These are phyloP conservation scores for Penicillium sp. DNA, from an alignment of 2,329 filamentous ascomycete genomes.

Conservation along the genomic window DNA sequence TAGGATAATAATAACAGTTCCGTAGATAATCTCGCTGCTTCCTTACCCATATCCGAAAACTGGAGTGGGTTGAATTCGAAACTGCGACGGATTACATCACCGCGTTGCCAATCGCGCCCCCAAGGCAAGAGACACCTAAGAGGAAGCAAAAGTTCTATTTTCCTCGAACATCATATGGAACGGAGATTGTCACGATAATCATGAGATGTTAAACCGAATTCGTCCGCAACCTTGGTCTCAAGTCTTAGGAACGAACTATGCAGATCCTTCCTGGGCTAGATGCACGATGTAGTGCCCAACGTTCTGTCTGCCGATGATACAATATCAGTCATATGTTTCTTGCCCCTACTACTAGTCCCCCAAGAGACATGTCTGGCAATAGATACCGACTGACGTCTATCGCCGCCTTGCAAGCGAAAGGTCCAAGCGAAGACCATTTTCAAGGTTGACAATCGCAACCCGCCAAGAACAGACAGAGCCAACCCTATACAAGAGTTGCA, in stretches of 20 bases:
- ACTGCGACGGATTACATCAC: not conserved
- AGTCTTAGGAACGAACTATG: constrained; percentile 13
- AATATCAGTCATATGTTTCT: constrained; percentile 1
- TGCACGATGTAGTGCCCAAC: constrained; percentile 13
- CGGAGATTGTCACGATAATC: not conserved
- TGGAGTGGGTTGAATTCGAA: not conserved
- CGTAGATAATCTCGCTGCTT: not conserved
- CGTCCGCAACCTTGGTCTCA: not conserved
- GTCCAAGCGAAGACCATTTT: not conserved
- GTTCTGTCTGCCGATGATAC: not conserved
- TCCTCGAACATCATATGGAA: not conserved
- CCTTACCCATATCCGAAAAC: not conserved
- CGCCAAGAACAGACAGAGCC: not conserved
- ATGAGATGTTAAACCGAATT: not conserved
- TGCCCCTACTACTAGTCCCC: not conserved
- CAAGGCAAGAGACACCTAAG: not conserved
- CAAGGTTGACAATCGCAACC: not conserved
- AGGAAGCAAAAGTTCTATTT: not conserved
- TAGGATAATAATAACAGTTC: not conserved
- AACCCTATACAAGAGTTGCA: not conserved
- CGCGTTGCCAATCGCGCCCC: not conserved
- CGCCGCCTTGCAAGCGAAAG: not conserved
- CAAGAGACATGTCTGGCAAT: not conserved
- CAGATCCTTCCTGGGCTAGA: constrained; percentile 8
- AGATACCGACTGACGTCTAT: not conserved